A percentile compares a stretch with the other conserved stretches of the same genome.
Evolutionary conservation across 495 filamentous ascomycete species (phyloP).

Genomic region (Penicillium maclennaniae): DNA sequence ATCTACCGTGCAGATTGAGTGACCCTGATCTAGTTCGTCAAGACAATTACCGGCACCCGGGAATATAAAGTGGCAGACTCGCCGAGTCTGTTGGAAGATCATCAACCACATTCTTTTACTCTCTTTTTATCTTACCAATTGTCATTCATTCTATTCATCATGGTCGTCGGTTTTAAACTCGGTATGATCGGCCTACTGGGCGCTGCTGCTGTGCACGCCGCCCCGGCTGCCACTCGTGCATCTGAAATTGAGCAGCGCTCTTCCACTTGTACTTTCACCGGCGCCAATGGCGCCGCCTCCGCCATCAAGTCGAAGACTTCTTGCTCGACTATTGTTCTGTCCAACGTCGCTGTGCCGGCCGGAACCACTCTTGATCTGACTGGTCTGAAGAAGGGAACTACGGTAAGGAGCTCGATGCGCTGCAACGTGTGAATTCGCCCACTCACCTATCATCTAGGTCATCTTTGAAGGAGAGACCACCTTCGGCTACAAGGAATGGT

Average conservation of each 20-base stretch:
- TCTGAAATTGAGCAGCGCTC: conserved; percentile 13
- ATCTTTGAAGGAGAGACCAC: conserved; percentile 50
- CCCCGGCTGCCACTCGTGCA: background rate
- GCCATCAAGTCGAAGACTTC: conserved; percentile 42
- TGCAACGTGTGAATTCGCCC: background rate
- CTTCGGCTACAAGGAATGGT: conserved; percentile 53
- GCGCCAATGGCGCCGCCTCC: conserved; percentile 23
- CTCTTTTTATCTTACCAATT: background rate
- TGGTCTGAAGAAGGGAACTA: conserved; percentile 41
- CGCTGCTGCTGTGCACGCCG: conserved; percentile 4
- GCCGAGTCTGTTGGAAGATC: background rate
- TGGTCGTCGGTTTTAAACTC: conserved; percentile 5
- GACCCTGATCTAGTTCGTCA: background rate
- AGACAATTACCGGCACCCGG: background rate
- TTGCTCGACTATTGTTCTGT: conserved; percentile 50
- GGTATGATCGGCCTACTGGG: conserved; percentile 4
- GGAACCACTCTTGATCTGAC: conserved; percentile 52
- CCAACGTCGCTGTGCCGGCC: conserved; percentile 44
- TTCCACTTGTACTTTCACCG: conserved; percentile 17
- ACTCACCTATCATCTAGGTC: conserved; percentile 27
- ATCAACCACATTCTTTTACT: background rate
- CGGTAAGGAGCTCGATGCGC: conserved; percentile 15
- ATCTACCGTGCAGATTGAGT: background rate
- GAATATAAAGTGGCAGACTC: background rate
- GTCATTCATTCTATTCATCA: conserved; percentile 3